These are phyloP conservation scores for Quercus dentata DNA, from an alignment of 306 rosid species.

Conservation along the genomic window DNA sequence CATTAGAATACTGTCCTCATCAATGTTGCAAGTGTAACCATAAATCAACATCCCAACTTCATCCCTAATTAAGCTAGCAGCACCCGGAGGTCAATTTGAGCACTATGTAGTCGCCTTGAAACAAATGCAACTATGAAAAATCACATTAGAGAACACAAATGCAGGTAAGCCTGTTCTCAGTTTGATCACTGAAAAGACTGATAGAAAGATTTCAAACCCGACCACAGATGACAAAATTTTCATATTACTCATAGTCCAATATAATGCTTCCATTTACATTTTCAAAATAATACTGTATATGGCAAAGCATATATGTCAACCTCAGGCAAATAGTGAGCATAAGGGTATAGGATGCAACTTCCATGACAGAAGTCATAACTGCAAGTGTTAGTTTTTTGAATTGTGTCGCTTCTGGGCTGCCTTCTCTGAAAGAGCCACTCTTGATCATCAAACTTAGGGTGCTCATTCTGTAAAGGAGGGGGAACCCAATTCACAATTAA, in stretches of 20 bases:
- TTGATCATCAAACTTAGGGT: constrained; percentile 12
- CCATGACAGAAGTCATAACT: background rate
- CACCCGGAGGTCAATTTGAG: too few relatives aligned
- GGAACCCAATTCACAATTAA: constrained; percentile 19
- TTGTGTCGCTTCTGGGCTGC: background rate
- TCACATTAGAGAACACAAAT: background rate
- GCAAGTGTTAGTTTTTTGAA: background rate
- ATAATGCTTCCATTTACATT: background rate
- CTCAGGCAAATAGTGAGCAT: constrained; percentile 3
- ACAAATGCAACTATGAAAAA: background rate
- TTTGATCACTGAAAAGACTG: background rate
- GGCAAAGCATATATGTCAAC: constrained; percentile 22
- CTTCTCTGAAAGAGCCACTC: constrained; percentile 9
- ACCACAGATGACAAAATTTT: background rate
- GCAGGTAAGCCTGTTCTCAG: background rate
- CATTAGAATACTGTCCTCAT: background rate
- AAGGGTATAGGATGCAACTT: background rate
- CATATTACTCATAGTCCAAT: background rate
- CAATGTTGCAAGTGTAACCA: background rate
- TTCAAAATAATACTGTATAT: background rate
- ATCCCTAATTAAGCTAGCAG: background rate
- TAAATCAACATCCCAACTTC: background rate
- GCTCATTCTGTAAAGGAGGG: background rate
- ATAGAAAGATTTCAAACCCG: background rate
- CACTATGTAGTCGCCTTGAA: background rate